Evolutionary conservation across 2,329 filamentous ascomycete genomes (phyloP).

Genomic region (Cladophialophora carrionii): DNA sequence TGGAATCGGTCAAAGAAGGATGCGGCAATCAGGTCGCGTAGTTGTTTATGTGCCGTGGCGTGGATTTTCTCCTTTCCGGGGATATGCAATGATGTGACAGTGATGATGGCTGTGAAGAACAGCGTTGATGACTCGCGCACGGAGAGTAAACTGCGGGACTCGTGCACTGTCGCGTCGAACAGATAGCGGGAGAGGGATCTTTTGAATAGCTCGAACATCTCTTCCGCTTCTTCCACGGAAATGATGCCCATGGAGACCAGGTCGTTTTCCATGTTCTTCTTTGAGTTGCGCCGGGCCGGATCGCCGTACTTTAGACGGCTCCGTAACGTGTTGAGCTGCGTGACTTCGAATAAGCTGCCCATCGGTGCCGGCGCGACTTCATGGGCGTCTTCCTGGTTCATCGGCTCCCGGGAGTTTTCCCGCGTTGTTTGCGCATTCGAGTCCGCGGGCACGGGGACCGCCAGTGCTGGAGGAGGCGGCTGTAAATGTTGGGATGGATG

Average conservation of each 20-base stretch:
- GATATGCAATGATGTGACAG: conserved; percentile 63
- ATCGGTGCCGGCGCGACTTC: conserved; percentile 56
- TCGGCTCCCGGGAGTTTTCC: conserved; percentile 37
- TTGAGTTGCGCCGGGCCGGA: conserved; percentile 33
- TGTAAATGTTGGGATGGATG: conserved; percentile 19
- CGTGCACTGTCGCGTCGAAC: conserved; percentile 50
- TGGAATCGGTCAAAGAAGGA: conserved; percentile 63
- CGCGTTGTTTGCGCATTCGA: conserved; percentile 36
- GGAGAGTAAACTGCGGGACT: conserved; percentile 55
- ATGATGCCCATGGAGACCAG: conserved; percentile 35
- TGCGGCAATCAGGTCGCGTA: conserved; percentile 59
- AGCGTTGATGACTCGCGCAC: conserved; percentile 60
- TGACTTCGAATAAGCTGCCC: conserved; percentile 60
- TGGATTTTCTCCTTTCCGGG: conserved; percentile 58
- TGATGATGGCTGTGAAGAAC: conserved; percentile 60
- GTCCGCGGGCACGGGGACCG: conserved; percentile 8
- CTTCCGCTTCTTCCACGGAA: conserved; percentile 35
- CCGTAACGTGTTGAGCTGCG: conserved; percentile 47
- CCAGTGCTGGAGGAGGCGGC: conserved; percentile 2
- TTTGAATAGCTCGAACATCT: conserved; percentile 37
- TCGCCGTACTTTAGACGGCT: conserved; percentile 34
- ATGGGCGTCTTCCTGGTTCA: conserved; percentile 39
- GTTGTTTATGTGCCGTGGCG: conserved; percentile 60
- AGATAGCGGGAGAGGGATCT: conserved; percentile 38
- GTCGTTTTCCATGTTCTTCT: conserved; percentile 37